Evolutionary conservation across 257 asterid species (phyloP).

Genomic region (Solanum paucissectum): DNA sequence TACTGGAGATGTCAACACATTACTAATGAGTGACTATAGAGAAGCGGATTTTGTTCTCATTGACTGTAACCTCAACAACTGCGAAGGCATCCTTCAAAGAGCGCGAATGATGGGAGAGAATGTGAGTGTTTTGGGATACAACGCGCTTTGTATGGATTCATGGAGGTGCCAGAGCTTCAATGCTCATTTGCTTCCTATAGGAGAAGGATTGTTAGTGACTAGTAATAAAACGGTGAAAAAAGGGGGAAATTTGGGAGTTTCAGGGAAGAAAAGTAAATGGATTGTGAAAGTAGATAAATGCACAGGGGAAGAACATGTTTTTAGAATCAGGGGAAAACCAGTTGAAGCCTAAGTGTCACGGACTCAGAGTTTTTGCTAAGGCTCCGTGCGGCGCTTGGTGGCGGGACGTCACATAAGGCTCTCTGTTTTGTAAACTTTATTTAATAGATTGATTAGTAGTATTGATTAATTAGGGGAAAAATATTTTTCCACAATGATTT

Average conservation of each 20-base stretch:
- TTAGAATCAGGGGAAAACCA: not conserved
- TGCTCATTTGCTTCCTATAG: constrained; percentile 58
- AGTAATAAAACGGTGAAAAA: constrained; percentile 9
- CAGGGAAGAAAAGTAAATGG: constrained; percentile 38
- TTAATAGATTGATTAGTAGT: not conserved
- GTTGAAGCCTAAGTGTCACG: not conserved
- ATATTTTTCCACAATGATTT: not conserved
- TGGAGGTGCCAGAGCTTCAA: constrained; percentile 14
- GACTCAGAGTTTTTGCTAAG: too few relatives aligned
- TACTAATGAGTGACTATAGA: constrained; percentile 18
- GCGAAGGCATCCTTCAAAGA: constrained; percentile 22
- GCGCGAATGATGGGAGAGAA: not conserved
- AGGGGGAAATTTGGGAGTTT: not conserved
- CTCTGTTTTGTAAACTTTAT: not conserved
- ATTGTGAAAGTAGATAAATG: constrained; percentile 22
- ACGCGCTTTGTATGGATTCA: constrained; percentile 43
- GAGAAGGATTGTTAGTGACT: constrained; percentile 45
- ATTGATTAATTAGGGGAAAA: not conserved
- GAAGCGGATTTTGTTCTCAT: constrained; percentile 47
- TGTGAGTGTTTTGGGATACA: constrained; percentile 41
- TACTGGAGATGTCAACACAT: constrained; percentile 29
- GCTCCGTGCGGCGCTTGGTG: too few relatives aligned
- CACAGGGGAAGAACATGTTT: constrained; percentile 5
- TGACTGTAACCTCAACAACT: constrained; percentile 46
- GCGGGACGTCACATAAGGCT: not conserved